Conservation (phyloP, 441 rosid genomes). For the Populus hybrid region DNA sequence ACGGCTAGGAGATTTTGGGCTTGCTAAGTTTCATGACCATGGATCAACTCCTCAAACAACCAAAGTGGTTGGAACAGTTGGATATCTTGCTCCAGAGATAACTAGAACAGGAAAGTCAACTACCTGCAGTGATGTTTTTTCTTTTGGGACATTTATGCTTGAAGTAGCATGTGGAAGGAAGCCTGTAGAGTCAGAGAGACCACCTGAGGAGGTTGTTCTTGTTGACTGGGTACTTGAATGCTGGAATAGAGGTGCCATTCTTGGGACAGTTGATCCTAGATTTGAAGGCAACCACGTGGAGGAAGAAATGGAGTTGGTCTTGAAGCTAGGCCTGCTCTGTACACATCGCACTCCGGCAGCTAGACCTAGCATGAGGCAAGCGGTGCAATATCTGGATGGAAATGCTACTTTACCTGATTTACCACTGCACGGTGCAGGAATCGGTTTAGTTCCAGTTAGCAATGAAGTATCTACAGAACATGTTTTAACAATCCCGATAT, state of each 20-base stretch:
- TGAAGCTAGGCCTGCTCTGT: conserved; percentile 56
- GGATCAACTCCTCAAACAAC: conserved; percentile 27
- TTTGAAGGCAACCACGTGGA: conserved; percentile 33
- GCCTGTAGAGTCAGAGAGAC: conserved; percentile 37
- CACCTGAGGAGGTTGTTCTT: conserved; percentile 30
- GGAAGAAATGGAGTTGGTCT: conserved; percentile 52
- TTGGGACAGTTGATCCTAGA: conserved; percentile 40
- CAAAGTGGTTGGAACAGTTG: conserved; percentile 34
- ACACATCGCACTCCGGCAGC: conserved; percentile 31
- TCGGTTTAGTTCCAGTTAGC: conserved; percentile 18
- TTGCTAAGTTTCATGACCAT: conserved; percentile 34
- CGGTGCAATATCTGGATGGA: conserved; percentile 43
- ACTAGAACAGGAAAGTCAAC: conserved; percentile 48
- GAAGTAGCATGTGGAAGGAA: conserved; percentile 67
- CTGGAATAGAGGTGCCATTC: conserved; percentile 39
- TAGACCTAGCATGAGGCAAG: conserved; percentile 52
- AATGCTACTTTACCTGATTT: conserved; percentile 32
- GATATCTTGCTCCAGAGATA: conserved; percentile 50
- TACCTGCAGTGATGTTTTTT: conserved; percentile 47
- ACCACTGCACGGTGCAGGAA: conserved; percentile 21
- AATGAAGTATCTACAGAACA: not conserved
- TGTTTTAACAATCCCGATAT: not conserved
- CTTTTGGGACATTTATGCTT: conserved; percentile 66
- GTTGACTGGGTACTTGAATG: conserved; percentile 47
- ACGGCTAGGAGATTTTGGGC: conserved; percentile 42